These are phyloP conservation scores for Fusarium sororula DNA, from an alignment of 2,329 filamentous ascomycete species.

Conservation along the genomic window DNA sequence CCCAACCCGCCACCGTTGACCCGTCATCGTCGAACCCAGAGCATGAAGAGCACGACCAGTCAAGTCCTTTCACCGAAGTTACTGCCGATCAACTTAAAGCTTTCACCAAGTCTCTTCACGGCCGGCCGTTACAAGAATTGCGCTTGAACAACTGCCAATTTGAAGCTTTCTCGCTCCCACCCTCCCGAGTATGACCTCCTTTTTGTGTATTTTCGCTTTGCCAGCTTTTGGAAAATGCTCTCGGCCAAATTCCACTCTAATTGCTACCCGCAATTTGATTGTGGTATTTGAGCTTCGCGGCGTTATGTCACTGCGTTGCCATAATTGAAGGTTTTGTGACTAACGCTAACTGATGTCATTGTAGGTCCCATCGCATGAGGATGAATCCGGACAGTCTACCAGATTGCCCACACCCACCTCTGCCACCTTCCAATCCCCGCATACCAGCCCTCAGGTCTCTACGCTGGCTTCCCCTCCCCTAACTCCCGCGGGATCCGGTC, in stretches of 20 bases:
- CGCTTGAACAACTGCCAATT: slow-evolving; percentile 89
- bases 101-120: slow-evolving; percentile 77
- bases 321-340: slow-evolving; percentile 25
- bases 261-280: background rate
- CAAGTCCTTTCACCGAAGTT: slow-evolving; percentile 52
- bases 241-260: background rate
- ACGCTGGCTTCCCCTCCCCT: slow-evolving; percentile 88
- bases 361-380: slow-evolving; percentile 70
- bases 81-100: slow-evolving; percentile 73
- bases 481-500: slow-evolving; percentile 80
- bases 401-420: slow-evolving; percentile 72
- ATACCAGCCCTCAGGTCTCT: slow-evolving; percentile 71
- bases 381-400: slow-evolving; percentile 68
- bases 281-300: background rate
- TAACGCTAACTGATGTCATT: slow-evolving; percentile 42
- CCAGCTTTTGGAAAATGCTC: background rate
- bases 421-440: slow-evolving; percentile 71
- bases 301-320: background rate
- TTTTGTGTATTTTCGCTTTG: slow-evolving; percentile 3
- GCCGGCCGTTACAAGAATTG: slow-evolving; percentile 79
- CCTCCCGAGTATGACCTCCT: slow-evolving; percentile 74
- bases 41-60: slow-evolving; percentile 25
- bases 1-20: slow-evolving; percentile 53
- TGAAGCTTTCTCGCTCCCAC: slow-evolving; percentile 88
- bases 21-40: slow-evolving; percentile 36